Evolutionary conservation across 139 green algal species (phyloP).

Genomic region (Chlamydomonas incerta): DNA sequence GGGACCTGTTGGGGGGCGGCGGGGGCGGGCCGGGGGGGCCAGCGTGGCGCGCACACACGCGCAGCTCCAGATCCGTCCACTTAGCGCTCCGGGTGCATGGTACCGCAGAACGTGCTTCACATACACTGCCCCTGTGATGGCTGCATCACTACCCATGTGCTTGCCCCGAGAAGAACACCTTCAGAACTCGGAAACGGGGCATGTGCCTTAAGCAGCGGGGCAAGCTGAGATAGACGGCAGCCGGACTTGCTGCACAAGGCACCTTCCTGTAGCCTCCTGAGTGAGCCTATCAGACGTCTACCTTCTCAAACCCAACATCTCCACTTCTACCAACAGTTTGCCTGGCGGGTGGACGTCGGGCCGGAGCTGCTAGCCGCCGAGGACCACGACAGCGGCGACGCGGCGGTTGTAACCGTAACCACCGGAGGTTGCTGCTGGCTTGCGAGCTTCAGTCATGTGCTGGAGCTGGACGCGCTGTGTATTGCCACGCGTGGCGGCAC

Average conservation of each 20-base stretch:
- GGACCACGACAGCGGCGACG: background rate
- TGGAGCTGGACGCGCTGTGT: conserved; percentile 73
- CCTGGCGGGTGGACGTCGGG: conserved; percentile 4
- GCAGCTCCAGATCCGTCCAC: background rate
- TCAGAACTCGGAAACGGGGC: too few species aligned
- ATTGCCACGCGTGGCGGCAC: conserved; percentile 64
- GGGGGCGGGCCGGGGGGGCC: too few species aligned
- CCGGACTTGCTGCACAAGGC: background rate
- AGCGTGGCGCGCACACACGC: background rate
- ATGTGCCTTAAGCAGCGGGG: background rate
- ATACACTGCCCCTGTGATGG: too few species aligned
- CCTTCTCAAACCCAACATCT: background rate
- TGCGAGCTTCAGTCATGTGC: conserved; percentile 41
- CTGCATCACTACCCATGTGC: too few species aligned
- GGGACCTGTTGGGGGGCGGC: background rate
- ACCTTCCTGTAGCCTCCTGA: background rate
- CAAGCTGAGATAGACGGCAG: background rate
- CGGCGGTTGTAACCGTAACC: background rate
- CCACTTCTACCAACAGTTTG: background rate
- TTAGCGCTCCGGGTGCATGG: too few species aligned
- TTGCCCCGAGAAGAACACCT: too few species aligned
- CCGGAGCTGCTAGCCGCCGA: background rate
- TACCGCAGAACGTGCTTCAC: too few species aligned
- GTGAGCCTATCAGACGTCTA: background rate
- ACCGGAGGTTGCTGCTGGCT: background rate